phyloP scores from a whole-genome alignment of 805 yeast species.

The Teunomyces stri region DNA sequence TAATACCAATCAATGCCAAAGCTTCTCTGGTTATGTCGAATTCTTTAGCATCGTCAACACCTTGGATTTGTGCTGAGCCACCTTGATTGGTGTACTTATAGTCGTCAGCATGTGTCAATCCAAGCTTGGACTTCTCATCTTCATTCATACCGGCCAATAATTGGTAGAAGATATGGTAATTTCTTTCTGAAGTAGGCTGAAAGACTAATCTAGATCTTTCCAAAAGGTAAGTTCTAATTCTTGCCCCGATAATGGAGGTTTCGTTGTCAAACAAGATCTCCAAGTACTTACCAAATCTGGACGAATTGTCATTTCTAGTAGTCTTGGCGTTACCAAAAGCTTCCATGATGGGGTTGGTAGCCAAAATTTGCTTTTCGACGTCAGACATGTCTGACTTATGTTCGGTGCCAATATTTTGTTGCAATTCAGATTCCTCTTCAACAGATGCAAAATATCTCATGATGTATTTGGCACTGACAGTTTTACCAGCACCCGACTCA shows the following conservation, averaged over 20 bases:
- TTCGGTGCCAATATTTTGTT: constrained; percentile 31
- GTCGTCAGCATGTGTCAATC: constrained; percentile 63
- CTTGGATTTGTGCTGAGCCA: constrained; percentile 65
- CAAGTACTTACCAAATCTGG: constrained; percentile 94
- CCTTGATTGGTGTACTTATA: constrained; percentile 89
- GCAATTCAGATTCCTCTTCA: constrained; percentile 48
- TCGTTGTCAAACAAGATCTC: constrained; percentile 80
- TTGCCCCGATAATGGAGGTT: constrained; percentile 87
- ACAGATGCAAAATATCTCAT: constrained; percentile 98
- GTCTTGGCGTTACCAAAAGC: constrained; percentile 99
- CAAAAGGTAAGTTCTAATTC: constrained; percentile 85
- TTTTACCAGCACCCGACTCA: constrained; percentile 98
- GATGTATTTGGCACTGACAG: constrained; percentile 93
- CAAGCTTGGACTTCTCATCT: constrained; percentile 54
- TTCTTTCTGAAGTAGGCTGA: constrained; percentile 88
- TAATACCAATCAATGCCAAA: constrained; percentile 73
- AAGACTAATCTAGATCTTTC: constrained; percentile 94
- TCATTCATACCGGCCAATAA: constrained; percentile 67
- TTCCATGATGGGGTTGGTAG: constrained; percentile 96
- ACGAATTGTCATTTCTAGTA: constrained; percentile 94
- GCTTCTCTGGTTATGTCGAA: constrained; percentile 76
- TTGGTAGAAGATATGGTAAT: constrained; percentile 94
- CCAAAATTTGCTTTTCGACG: constrained; percentile 90
- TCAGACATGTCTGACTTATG: constrained; percentile 70
- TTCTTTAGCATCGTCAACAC: constrained; percentile 81